These are phyloP conservation scores for Geranium rotundifolium DNA, from an alignment of 345 rosid genomes.

Conservation along the genomic window DNA sequence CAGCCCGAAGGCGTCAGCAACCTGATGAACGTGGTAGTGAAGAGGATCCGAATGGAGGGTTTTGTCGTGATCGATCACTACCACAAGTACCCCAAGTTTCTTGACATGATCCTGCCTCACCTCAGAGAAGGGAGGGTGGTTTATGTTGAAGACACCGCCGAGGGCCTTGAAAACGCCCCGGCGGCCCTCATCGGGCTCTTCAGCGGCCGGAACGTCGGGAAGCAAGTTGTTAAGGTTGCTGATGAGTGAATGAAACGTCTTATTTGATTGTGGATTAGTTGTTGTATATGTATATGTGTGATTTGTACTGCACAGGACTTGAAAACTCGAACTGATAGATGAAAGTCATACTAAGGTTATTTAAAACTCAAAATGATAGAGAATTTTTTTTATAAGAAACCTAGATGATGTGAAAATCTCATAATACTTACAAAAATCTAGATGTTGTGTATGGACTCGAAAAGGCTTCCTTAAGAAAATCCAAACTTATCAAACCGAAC, in stretches of 20 bases:
- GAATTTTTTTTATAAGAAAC: too few relatives aligned
- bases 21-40: not conserved
- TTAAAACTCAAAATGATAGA: too few relatives aligned
- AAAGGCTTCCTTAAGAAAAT: too few relatives aligned
- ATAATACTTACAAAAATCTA: too few relatives aligned
- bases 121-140: constrained; percentile 9
- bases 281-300: too few relatives aligned
- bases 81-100: constrained; percentile 8
- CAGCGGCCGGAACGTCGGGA: constrained; percentile 14
- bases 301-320: too few relatives aligned
- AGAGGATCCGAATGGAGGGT: constrained; percentile 19
- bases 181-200: constrained; percentile 8
- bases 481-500: too few relatives aligned
- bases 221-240: constrained; percentile 13
- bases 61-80: constrained; percentile 6
- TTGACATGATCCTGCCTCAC: constrained; percentile 5
- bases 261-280: too few relatives aligned
- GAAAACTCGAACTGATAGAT: too few relatives aligned
- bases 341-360: too few relatives aligned
- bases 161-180: constrained; percentile 11
- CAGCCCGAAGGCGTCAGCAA: constrained; percentile 11
- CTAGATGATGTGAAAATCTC: too few relatives aligned
- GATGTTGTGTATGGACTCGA: too few relatives aligned
- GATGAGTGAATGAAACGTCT: not conserved
- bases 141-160: constrained; percentile 10